phyloP scores from a whole-genome alignment of 495 filamentous ascomycete genomes.

The Tuber umbilicatum region DNA sequence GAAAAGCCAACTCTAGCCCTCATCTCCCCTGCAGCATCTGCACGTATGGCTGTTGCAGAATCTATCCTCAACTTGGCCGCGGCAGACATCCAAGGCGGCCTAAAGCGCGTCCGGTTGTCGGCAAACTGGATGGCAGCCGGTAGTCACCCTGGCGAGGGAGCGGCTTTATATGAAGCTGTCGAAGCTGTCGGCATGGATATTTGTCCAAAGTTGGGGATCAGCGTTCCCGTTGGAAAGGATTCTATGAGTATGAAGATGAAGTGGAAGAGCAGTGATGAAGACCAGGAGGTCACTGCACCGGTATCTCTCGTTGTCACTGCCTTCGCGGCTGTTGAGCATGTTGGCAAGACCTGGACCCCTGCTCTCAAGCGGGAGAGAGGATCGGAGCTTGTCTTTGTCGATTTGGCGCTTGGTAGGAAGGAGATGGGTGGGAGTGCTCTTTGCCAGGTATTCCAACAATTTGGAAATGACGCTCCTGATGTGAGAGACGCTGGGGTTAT shows the following conservation, averaged over 20 bases:
- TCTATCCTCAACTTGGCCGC: constrained; percentile 87
- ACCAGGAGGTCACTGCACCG: constrained; percentile 84
- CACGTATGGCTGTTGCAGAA: constrained; percentile 93
- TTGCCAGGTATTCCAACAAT: constrained; percentile 82
- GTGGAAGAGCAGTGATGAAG: constrained; percentile 63
- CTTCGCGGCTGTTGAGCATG: constrained; percentile 73
- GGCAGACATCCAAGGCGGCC: constrained; percentile 68
- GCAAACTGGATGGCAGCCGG: constrained; percentile 99
- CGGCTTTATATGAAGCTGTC: constrained; percentile 89
- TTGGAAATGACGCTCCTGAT: constrained; percentile 78
- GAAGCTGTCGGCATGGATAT: constrained; percentile 88
- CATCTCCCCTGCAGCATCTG: constrained; percentile 86
- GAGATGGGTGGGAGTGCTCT: constrained; percentile 86
- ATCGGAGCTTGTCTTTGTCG: constrained; percentile 81
- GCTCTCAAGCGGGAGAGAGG: constrained; percentile 80
- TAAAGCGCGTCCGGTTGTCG: constrained; percentile 74
- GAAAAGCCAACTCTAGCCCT: constrained; percentile 86
- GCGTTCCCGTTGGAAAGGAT: constrained; percentile 94
- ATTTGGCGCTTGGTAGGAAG: constrained; percentile 70
- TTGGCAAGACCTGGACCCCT: constrained; percentile 86
- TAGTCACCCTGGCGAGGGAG: constrained; percentile 87
- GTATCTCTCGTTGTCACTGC: constrained; percentile 85
- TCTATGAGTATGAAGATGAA: constrained; percentile 98
- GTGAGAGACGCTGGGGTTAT: constrained; percentile 72
- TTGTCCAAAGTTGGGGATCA: constrained; percentile 70